Percentiles rank a stretch among this genome's conserved stretches.
Conservation (phyloP, 2,329 filamentous ascomycete species). For the Rhynchosporium secalis region DNA sequence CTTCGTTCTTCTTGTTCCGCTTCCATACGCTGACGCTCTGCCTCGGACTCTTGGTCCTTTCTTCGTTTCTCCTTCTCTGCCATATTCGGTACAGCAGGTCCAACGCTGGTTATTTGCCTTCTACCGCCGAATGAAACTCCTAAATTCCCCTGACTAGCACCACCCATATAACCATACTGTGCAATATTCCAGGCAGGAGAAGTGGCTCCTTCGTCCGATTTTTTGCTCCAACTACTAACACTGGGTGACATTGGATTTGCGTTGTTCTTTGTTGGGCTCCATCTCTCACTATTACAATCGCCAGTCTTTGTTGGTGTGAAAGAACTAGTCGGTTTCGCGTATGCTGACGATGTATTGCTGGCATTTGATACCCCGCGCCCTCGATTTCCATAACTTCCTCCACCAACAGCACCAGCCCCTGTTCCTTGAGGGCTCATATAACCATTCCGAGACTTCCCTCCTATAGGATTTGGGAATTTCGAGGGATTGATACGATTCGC, state of each 20-base stretch:
- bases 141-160: conserved; percentile 92
- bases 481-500: conserved; percentile 74
- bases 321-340: conserved; percentile 45
- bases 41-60: conserved; percentile 58
- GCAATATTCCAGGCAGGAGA: conserved; percentile 96
- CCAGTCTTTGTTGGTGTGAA: conserved; percentile 39
- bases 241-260: conserved; percentile 55
- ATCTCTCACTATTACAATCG: conserved; percentile 52
- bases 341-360: conserved; percentile 58
- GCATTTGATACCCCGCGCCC: conserved; percentile 54
- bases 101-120: conserved; percentile 85
- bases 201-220: conserved; percentile 75
- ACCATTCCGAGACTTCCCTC: conserved; percentile 61
- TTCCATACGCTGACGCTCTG: conserved; percentile 57
- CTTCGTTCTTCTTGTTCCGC: conserved; percentile 54
- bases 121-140: conserved; percentile 90
- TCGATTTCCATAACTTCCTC: conserved; percentile 44
- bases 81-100: conserved; percentile 75
- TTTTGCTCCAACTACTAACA: conserved; percentile 89
- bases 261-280: conserved; percentile 61
- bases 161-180: conserved; percentile 98
- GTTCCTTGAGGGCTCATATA: conserved; percentile 67
- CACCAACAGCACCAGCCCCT: conserved; percentile 54
- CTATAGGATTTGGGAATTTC: conserved; percentile 74
- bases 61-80: conserved; percentile 78